Evolutionary conservation across 192 early-diverging fungal species (phyloP).

Genomic region (Pilobolus umbonatus): DNA sequence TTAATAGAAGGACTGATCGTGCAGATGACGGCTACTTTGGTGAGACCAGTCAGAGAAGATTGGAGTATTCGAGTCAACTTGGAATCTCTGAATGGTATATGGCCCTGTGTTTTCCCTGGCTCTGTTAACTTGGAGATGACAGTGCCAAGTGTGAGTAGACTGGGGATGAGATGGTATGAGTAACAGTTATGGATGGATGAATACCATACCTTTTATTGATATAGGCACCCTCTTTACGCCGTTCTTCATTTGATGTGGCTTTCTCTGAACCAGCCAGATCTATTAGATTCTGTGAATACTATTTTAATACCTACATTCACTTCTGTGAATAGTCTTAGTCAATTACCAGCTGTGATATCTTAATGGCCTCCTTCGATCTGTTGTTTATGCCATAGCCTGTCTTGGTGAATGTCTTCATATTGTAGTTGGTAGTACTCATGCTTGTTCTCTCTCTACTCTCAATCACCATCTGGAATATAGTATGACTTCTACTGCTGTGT

Average conservation of each 20-base stretch:
- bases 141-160: conserved; percentile 82
- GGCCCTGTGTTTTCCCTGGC: conserved; percentile 43
- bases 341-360: conserved; percentile 39
- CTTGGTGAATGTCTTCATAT: background rate
- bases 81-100: conserved; percentile 97
- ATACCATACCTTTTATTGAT: conserved; percentile 11
- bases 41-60: conserved; percentile 86
- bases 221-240: conserved; percentile 15
- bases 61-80: conserved; percentile 94
- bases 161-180: too few relatives aligned
- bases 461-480: conserved; percentile 90
- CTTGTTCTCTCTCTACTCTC: conserved; percentile 69
- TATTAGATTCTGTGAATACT: conserved; percentile 68
- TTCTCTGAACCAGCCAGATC: conserved; percentile 55
- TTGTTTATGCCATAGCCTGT: background rate
- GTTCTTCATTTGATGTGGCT: conserved; percentile 4
- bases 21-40: conserved; percentile 85
- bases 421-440: conserved; percentile 19
- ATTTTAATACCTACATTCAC: background rate
- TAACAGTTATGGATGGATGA: too few relatives aligned
- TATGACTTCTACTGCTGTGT: conserved; percentile 87
- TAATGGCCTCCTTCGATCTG: conserved; percentile 21
- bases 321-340: background rate
- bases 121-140: conserved; percentile 92
- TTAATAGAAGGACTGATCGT: conserved; percentile 78